These are phyloP conservation scores for Pyrenophora tritici-repentis DNA, from an alignment of 2,329 filamentous ascomycete genomes.

Conservation along the genomic window DNA sequence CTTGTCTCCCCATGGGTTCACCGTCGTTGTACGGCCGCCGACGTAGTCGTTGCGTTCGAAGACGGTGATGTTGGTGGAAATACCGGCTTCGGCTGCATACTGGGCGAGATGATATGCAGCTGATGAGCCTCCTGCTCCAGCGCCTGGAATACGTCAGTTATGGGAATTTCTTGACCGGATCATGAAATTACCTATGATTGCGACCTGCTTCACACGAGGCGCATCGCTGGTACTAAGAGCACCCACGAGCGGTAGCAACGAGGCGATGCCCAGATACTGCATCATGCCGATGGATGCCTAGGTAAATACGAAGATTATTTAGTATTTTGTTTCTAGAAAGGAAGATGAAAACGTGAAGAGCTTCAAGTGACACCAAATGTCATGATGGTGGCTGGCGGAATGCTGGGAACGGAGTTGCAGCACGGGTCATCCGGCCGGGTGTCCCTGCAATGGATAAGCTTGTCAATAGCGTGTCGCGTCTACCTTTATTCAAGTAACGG, in stretches of 20 bases:
- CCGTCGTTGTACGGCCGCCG: slow-evolving; percentile 85
- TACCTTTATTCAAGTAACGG: not conserved
- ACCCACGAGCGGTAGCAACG: slow-evolving; percentile 23
- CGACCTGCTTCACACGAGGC: slow-evolving; percentile 38
- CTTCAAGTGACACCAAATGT: slow-evolving; percentile 4
- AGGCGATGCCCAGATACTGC: slow-evolving; percentile 16
- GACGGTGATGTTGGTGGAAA: slow-evolving; percentile 78
- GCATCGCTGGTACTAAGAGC: slow-evolving; percentile 23
- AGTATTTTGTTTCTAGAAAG: not conserved
- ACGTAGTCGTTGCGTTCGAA: slow-evolving; percentile 80
- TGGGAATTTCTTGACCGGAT: not conserved
- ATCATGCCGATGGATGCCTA: slow-evolving; percentile 14
- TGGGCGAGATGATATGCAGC: slow-evolving; percentile 80
- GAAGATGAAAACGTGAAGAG: not conserved
- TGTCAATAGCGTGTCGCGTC: not conserved
- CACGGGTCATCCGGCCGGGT: slow-evolving; percentile 7
- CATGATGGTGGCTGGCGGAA: slow-evolving; percentile 12
- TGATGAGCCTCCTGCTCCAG: slow-evolving; percentile 85
- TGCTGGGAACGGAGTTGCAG: slow-evolving; percentile 1
- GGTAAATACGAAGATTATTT: not conserved
- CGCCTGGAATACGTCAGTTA: slow-evolving; percentile 61
- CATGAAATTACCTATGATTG: slow-evolving; percentile 43
- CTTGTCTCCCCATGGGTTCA: slow-evolving; percentile 73
- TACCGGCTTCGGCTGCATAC: slow-evolving; percentile 65
- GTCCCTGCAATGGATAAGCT: not conserved